phyloP scores from a whole-genome alignment of 176 grass and related monocot genomes.

The Phoenix roebelenii region DNA sequence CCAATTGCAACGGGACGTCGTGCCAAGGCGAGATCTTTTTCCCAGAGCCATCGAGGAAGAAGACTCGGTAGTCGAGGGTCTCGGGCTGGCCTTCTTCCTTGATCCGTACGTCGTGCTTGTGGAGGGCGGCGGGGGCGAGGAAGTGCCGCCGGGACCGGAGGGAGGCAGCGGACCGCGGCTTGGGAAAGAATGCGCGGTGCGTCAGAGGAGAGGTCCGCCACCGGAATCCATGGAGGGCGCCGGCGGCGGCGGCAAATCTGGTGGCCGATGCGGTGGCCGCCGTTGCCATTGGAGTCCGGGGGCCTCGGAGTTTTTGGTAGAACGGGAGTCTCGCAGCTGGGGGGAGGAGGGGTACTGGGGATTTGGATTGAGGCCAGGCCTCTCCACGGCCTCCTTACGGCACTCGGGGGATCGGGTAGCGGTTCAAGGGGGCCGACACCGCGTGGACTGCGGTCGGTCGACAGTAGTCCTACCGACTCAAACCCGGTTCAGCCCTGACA shows the following conservation, averaged over 20 bases:
- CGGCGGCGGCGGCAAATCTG: constrained; percentile 18
- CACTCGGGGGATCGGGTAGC: too few species aligned
- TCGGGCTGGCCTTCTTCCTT: constrained; percentile 59
- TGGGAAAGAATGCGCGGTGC: constrained; percentile 6
- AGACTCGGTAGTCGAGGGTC: constrained; percentile 90
- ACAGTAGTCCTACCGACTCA: too few species aligned
- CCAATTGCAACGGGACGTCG: constrained; percentile 75
- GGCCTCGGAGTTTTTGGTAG: too few species aligned
- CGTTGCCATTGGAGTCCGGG: constrained; percentile 44
- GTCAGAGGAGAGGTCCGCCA: constrained; percentile 24
- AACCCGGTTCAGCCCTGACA: too few species aligned
- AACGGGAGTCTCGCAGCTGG: neutral
- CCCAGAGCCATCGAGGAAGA: constrained; percentile 56
- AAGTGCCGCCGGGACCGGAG: neutral
- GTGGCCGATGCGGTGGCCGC: constrained; percentile 48
- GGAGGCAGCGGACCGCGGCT: neutral
- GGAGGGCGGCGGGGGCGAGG: constrained; percentile 18
- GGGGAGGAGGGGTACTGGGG: too few species aligned
- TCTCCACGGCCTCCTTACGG: too few species aligned
- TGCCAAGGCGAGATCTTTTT: constrained; percentile 92
- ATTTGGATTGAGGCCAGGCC: too few species aligned
- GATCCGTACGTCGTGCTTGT: constrained; percentile 37
- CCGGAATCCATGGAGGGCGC: constrained; percentile 33
- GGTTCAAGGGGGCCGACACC: too few species aligned
- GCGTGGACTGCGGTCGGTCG: too few species aligned